Evolutionary conservation across 768 basidiomycete species (phyloP), one percentile per base, ranked within the genome.

Genomic region (Rhizopogon sp.): DNA sequence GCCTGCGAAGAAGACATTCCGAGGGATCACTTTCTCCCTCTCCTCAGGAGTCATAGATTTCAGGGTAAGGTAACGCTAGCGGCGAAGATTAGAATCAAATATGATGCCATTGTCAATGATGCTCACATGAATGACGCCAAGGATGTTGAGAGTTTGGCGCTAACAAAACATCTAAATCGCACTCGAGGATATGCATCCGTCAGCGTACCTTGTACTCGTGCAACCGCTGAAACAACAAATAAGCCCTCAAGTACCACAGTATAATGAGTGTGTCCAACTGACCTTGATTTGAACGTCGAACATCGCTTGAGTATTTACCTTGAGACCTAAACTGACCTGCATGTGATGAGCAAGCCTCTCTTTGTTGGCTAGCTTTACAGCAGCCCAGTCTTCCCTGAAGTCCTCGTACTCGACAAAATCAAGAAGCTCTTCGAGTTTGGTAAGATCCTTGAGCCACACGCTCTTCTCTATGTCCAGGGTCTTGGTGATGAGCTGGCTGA

Each of bases 1-100:
- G 59, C 97, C 96, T 33, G 93, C 96, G 60, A 99, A 98, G 78
- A 99, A 90, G n/a, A 93, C 88, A 17, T 93, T 93, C 51, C 85
- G 82, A n/a, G 84, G 88, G 61, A 81, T 84, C 60, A 88, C 81
- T 67, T 89, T 90, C 76, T 88, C 88, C 64, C 89, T 82, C 68
- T 97, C 85, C 29, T 72, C 85, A 0, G 89, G 80, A 2, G 78
- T 76, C 84, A 96, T 83, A 33, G 70, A 77, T 75, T 98, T 98
- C 70, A 97, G 70, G 9, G 71, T 73, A 49, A 94, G 74, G 72
- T 96, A 97, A 46, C 92, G 81, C 86, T 93, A 67, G 43, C 59
- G 42, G 42, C n/a, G 13, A 49, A 1, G 35, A 56, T 42, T 54
- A 56, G 43, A 11, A 8, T 16, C 13, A 60, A 37, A 49, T 37